phyloP scores from a whole-genome alignment of 176 grass and related monocot genomes.

The Ananas comosus region DNA sequence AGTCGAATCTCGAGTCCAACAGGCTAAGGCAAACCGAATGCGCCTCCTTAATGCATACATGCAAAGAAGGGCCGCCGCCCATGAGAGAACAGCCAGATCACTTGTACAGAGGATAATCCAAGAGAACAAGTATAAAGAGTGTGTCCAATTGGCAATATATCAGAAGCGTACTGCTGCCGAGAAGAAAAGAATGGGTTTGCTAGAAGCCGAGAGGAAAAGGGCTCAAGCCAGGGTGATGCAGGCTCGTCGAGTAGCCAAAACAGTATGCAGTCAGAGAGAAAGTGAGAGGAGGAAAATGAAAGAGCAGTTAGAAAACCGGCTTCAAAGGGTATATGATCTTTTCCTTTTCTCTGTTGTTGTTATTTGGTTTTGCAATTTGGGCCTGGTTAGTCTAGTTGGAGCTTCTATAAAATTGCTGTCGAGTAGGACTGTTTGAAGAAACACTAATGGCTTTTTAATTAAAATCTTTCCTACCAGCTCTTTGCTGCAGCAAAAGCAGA shows the following conservation, averaged over 20 bases:
- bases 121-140: constrained; percentile 72
- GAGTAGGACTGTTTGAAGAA: no score
- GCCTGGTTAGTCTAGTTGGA: no score
- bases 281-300: constrained; percentile 63
- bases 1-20: constrained; percentile 83
- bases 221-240: constrained; percentile 62
- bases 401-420: no score
- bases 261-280: constrained; percentile 69
- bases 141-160: constrained; percentile 61
- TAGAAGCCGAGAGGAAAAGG: constrained; percentile 81
- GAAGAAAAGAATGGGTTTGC: constrained; percentile 68
- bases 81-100: constrained; percentile 69
- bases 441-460: no score
- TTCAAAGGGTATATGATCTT: constrained; percentile 53
- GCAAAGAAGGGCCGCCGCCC: constrained; percentile 55
- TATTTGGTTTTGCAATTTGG: neutral
- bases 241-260: constrained; percentile 47
- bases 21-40: constrained; percentile 78
- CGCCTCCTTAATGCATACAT: constrained; percentile 51
- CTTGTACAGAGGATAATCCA: constrained; percentile 43
- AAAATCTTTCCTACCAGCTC: no score
- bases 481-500: no score
- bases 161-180: constrained; percentile 76
- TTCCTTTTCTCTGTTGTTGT: neutral
- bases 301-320: constrained; percentile 77